These are phyloP conservation scores for Herpotrichia juniperi DNA, from an alignment of 2,329 filamentous ascomycete species.

Conservation along the genomic window DNA sequence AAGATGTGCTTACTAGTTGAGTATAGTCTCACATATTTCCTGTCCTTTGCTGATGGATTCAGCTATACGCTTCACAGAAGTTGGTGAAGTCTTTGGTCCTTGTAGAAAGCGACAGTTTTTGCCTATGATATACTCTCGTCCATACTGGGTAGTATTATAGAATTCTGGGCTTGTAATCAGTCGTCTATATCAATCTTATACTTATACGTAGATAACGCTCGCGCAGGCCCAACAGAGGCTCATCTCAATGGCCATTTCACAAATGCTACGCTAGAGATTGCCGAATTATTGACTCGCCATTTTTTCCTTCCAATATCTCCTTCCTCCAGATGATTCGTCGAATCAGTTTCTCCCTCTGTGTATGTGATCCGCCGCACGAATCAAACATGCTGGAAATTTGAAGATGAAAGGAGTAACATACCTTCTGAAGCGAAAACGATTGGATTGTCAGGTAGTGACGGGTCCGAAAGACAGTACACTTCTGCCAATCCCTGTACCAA, in stretches of 20 bases:
- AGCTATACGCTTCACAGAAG: constrained; percentile 65
- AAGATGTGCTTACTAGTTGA: constrained; percentile 66
- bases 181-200: too few species aligned
- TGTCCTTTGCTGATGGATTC: constrained; percentile 65
- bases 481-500: constrained; percentile 74
- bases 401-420: constrained; percentile 34
- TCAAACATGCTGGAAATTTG: too few species aligned
- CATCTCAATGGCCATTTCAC: too few species aligned
- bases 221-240: too few species aligned
- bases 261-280: too few species aligned
- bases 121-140: constrained; percentile 72
- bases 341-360: too few species aligned
- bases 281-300: too few species aligned
- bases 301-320: too few species aligned
- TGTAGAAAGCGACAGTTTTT: constrained; percentile 79
- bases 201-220: too few species aligned
- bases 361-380: too few species aligned
- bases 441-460: constrained; percentile 71
- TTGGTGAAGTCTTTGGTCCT: constrained; percentile 69
- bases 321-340: too few species aligned
- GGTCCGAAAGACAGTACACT: constrained; percentile 76
- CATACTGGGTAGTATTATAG: constrained; percentile 73
- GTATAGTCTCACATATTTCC: constrained; percentile 72
- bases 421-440: constrained; percentile 77
- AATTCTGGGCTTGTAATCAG: constrained; percentile 60